Percentiles rank a stretch among this genome's conserved stretches.
phyloP scores from a whole-genome alignment of 169 alveolate genomes.

The Perkinsus olseni region DNA sequence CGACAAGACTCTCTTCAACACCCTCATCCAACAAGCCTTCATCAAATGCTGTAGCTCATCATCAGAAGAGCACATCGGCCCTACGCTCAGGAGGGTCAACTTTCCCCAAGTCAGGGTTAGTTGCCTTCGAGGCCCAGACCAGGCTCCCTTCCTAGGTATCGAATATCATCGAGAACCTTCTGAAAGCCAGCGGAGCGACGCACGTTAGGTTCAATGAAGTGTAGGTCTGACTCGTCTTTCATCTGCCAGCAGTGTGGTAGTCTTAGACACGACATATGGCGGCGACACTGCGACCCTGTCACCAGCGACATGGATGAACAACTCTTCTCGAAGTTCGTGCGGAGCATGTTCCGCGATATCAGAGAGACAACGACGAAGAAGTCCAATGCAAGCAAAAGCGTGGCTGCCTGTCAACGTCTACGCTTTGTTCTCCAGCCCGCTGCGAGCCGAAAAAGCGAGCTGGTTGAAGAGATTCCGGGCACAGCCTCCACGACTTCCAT shows the following conservation, averaged over 20 bases:
- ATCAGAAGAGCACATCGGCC: no score
- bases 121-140: not conserved
- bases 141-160: not conserved
- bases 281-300: not conserved
- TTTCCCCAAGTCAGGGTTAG: not conserved
- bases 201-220: not conserved
- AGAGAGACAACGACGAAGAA: no score
- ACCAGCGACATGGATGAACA: not conserved
- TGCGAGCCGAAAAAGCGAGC: not conserved
- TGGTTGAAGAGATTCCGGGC: not conserved
- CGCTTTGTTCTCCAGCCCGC: not conserved
- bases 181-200: not conserved
- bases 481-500: not conserved
- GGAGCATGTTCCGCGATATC: not conserved
- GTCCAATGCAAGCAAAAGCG: not conserved
- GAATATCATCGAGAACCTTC: not conserved
- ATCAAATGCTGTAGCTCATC: not conserved
- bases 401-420: not conserved
- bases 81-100: no score
- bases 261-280: not conserved
- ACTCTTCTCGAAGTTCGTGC: not conserved
- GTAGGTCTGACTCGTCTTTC: not conserved
- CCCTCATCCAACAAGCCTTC: not conserved
- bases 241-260: no score
- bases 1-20: not conserved